Percentiles rank a stretch among this genome's conserved stretches.
These are phyloP conservation scores for Colletotrichum sojae DNA, from an alignment of 2,329 filamentous ascomycete species.

Conservation along the genomic window DNA sequence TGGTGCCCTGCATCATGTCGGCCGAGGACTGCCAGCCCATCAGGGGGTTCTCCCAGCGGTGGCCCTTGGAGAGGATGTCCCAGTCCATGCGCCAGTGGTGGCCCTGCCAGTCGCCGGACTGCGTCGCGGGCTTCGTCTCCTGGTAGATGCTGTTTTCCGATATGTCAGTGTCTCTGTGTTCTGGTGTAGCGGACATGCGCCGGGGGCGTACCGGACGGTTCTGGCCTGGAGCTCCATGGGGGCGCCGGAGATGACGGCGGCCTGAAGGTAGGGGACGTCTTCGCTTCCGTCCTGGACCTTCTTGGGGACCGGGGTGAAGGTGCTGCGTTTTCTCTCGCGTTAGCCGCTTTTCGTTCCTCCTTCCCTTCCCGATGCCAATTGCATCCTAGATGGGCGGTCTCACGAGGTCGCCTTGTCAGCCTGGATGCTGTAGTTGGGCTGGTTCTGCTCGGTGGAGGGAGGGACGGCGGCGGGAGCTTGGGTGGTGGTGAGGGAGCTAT, in stretches of 20 bases:
- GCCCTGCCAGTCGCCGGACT: constrained; percentile 89
- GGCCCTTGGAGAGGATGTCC: constrained; percentile 92
- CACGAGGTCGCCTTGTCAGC: constrained; percentile 95
- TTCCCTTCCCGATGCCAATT: constrained; percentile 15
- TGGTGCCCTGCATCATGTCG: constrained; percentile 94
- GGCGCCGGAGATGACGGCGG: constrained; percentile 90
- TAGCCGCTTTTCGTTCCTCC: constrained; percentile 22
- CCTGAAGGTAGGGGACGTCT: constrained; percentile 79
- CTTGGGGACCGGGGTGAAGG: constrained; percentile 92
- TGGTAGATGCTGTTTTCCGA: constrained; percentile 82
- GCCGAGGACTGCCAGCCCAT: constrained; percentile 99
- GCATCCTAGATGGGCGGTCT: constrained; percentile 32
- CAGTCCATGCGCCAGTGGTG: constrained; percentile 98
- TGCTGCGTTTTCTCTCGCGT: constrained; percentile 63
- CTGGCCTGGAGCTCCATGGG: constrained; percentile 94
- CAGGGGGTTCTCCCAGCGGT: constrained; percentile 97
- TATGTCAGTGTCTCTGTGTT: background rate
- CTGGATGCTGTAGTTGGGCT: constrained; percentile 85
- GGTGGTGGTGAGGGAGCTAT: constrained; percentile 64
- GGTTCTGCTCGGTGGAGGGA: constrained; percentile 67
- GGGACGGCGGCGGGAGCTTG: constrained; percentile 47
- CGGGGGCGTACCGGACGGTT: constrained; percentile 81
- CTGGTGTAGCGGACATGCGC: background rate
- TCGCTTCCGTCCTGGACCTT: constrained; percentile 93
- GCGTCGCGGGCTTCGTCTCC: constrained; percentile 93